Evolutionary conservation across 345 rosid genomes (phyloP).

Genomic region (Hibiscus mutabilis): DNA sequence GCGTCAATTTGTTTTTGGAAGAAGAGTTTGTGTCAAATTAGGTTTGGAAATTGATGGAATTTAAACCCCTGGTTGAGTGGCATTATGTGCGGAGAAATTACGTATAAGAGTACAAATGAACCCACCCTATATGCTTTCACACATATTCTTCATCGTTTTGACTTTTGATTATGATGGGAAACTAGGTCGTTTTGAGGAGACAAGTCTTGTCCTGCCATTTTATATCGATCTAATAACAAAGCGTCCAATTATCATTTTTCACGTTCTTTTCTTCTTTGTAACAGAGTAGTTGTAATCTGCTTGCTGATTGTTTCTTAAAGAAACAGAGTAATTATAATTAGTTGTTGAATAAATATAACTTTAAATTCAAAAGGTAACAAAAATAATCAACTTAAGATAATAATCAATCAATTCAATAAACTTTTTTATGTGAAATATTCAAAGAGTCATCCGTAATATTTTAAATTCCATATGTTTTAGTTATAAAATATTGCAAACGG

Average conservation of each 20-base stretch:
- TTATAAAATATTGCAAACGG: too few species aligned
- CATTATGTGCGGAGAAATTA: constrained; percentile 51
- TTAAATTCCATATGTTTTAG: too few species aligned
- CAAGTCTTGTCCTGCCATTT: neutral
- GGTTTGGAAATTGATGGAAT: neutral
- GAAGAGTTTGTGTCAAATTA: too few species aligned
- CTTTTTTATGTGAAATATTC: too few species aligned
- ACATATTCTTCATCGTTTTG: neutral
- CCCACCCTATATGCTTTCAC: constrained; percentile 3
- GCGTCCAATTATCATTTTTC: neutral
- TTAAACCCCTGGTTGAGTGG: constrained; percentile 22
- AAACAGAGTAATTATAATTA: too few species aligned
- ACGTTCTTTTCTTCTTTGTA: neutral
- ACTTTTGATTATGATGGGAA: neutral
- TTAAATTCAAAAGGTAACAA: too few species aligned
- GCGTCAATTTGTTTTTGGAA: too few species aligned
- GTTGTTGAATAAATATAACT: too few species aligned
- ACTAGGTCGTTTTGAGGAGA: neutral
- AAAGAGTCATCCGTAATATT: too few species aligned
- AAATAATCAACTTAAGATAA: too few species aligned
- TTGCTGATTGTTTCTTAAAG: too few species aligned
- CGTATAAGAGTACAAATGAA: constrained; percentile 7
- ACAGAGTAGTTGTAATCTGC: neutral
- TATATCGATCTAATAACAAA: neutral
- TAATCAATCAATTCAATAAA: too few species aligned